A percentile compares a stretch with the other conserved stretches of the same genome.
These are phyloP conservation scores for Suhomyces ambrosiae DNA, from an alignment of 1,139 yeast genomes.

Conservation along the genomic window DNA sequence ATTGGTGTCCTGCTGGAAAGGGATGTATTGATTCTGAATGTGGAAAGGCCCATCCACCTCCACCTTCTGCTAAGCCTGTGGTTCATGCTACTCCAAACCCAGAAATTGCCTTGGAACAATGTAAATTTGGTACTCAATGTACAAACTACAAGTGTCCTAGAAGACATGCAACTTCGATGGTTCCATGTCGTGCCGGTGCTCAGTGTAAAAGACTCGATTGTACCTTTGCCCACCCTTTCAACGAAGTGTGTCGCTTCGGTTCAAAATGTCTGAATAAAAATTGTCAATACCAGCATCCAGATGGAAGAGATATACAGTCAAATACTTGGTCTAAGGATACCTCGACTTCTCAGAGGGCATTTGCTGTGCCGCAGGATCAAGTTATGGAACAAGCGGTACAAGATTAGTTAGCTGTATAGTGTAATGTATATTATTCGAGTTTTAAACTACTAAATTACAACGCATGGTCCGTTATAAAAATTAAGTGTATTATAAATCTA, in stretches of 20 bases:
- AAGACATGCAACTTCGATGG: constrained; percentile 76
- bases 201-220: constrained; percentile 80
- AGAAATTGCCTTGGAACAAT: constrained; percentile 69
- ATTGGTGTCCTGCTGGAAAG: constrained; percentile 78
- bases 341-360: constrained; percentile 54
- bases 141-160: constrained; percentile 77
- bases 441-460: background rate
- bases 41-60: constrained; percentile 80
- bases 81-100: constrained; percentile 26
- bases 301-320: constrained; percentile 54
- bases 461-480: background rate
- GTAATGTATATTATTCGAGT: constrained; percentile 15
- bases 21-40: constrained; percentile 63
- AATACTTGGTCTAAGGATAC: constrained; percentile 48
- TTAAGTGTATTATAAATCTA: too few species aligned
- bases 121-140: constrained; percentile 77
- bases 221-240: constrained; percentile 76
- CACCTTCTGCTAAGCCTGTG: constrained; percentile 42
- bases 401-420: constrained; percentile 21
- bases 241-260: constrained; percentile 80
- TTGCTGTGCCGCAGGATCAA: constrained; percentile 79
- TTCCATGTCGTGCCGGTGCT: constrained; percentile 79
- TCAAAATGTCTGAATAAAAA: constrained; percentile 65
- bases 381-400: constrained; percentile 71
- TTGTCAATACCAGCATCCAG: constrained; percentile 80